These are phyloP conservation scores for Astrocystis sublimbata DNA, from an alignment of 495 filamentous ascomycete genomes.

Conservation along the genomic window DNA sequence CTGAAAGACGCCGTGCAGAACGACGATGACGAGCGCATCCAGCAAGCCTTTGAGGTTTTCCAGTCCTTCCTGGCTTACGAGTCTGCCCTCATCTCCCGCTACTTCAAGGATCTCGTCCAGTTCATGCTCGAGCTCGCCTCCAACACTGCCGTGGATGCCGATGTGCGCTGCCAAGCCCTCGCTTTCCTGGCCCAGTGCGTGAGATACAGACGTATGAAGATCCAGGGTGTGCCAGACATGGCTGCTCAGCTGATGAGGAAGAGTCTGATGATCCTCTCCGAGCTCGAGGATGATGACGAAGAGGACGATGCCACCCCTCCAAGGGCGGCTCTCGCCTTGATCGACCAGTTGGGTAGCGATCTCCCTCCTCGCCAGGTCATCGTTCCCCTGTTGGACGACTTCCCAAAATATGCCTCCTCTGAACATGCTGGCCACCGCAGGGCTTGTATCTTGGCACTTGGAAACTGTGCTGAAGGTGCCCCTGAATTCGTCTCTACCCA, in stretches of 20 bases:
- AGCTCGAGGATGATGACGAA: constrained; percentile 76
- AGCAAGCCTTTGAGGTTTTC: constrained; percentile 95
- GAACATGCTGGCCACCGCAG: constrained; percentile 74
- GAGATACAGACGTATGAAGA: constrained; percentile 90
- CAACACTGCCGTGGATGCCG: constrained; percentile 73
- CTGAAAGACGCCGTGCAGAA: constrained; percentile 78
- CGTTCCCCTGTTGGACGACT: constrained; percentile 82
- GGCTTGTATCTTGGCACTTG: constrained; percentile 87
- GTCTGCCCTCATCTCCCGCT: constrained; percentile 73
- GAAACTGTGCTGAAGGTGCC: constrained; percentile 93
- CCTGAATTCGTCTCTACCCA: constrained; percentile 95
- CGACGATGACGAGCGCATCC: constrained; percentile 79
- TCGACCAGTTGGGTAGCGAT: constrained; percentile 84
- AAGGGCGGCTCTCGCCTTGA: constrained; percentile 78
- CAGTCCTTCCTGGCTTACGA: constrained; percentile 93
- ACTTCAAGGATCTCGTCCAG: constrained; percentile 86
- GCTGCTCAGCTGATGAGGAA: constrained; percentile 84
- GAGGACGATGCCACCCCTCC: constrained; percentile 92
- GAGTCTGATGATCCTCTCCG: constrained; percentile 82
- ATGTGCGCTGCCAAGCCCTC: constrained; percentile 84
- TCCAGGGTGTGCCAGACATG: constrained; percentile 75
- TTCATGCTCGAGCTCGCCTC: constrained; percentile 91
- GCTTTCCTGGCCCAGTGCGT: constrained; percentile 92
- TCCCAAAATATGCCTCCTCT: constrained; percentile 76
- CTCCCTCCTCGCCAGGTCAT: constrained; percentile 93